Conservation (phyloP, 1,139 yeast species). For the Taphrina pruni region DNA sequence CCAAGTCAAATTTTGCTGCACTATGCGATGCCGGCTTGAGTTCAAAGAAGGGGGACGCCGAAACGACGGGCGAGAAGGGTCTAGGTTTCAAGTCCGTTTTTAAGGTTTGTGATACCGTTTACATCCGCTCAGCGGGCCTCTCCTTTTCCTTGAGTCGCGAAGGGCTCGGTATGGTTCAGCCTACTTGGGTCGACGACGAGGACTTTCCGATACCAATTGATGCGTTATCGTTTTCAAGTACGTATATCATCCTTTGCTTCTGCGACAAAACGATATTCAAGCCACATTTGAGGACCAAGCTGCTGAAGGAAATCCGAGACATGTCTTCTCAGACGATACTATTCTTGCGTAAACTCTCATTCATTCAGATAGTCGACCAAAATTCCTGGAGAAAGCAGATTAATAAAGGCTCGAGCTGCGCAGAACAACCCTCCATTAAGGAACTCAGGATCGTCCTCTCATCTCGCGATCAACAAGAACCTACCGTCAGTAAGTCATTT, state of each 20-base stretch:
- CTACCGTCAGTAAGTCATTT: background rate
- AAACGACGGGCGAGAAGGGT: slow-evolving; percentile 7
- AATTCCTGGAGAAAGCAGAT: background rate
- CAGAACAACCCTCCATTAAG: background rate
- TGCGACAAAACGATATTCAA: background rate
- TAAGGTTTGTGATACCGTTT: slow-evolving; percentile 3
- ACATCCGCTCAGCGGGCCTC: slow-evolving; percentile 9
- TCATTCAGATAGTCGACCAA: background rate
- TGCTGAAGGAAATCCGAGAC: background rate
- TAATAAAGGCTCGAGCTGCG: background rate
- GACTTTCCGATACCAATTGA: slow-evolving; percentile 8
- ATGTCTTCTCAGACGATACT: background rate
- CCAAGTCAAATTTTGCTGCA: slow-evolving; percentile 1
- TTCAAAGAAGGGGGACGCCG: slow-evolving; percentile 11
- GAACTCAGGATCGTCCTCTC: background rate
- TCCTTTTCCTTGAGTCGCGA: slow-evolving; percentile 8
- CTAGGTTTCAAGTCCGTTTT: slow-evolving; percentile 8
- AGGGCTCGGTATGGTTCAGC: slow-evolving; percentile 5
- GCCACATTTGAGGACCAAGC: background rate
- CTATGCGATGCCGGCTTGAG: slow-evolving; percentile 12
- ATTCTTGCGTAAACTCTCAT: background rate
- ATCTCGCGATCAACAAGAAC: background rate
- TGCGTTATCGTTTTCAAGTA: background rate
- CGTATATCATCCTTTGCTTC: background rate
- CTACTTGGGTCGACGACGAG: slow-evolving; percentile 1